These are phyloP conservation scores for Chromosphaera perkinsii DNA, from an alignment of 208 protist species.

Conservation along the genomic window DNA sequence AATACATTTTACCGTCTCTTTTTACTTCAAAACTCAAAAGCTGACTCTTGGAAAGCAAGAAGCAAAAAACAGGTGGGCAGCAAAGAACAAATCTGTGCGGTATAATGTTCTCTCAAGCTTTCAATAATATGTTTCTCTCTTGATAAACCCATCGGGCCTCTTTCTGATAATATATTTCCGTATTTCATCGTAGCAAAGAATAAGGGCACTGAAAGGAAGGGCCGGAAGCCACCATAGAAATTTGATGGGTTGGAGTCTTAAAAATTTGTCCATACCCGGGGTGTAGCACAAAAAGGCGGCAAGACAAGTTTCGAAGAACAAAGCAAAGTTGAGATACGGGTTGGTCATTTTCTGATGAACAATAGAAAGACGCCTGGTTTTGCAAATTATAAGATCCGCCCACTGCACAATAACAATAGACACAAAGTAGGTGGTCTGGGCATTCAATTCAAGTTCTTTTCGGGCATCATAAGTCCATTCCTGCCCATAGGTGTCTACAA, in stretches of 20 bases:
- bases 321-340: conserved; percentile 9
- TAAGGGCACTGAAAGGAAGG: conserved; percentile 32
- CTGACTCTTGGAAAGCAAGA: too few relatives aligned
- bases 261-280: conserved; percentile 31
- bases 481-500: conserved; percentile 19
- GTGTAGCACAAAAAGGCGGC: conserved; percentile 54
- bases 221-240: conserved; percentile 25
- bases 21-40: too few relatives aligned
- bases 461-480: conserved; percentile 7
- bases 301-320: conserved; percentile 29
- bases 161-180: conserved; percentile 26
- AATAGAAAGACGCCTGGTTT: conserved; percentile 46
- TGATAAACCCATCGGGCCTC: conserved; percentile 16
- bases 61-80: too few relatives aligned
- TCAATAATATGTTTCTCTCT: conserved; percentile 1
- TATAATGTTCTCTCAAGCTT: neutral
- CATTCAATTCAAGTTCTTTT: conserved; percentile 14
- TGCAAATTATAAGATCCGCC: conserved; percentile 55
- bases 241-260: conserved; percentile 23
- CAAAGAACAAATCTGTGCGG: too few relatives aligned
- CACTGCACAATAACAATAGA: conserved; percentile 60
- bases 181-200: conserved; percentile 40
- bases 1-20: neutral
- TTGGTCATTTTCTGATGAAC: conserved; percentile 21
- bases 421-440: conserved; percentile 68